A percentile compares a stretch with the other conserved stretches of the same genome.
Conservation (phyloP, 129 eudicot genomes). For the Calendula officinalis region DNA sequence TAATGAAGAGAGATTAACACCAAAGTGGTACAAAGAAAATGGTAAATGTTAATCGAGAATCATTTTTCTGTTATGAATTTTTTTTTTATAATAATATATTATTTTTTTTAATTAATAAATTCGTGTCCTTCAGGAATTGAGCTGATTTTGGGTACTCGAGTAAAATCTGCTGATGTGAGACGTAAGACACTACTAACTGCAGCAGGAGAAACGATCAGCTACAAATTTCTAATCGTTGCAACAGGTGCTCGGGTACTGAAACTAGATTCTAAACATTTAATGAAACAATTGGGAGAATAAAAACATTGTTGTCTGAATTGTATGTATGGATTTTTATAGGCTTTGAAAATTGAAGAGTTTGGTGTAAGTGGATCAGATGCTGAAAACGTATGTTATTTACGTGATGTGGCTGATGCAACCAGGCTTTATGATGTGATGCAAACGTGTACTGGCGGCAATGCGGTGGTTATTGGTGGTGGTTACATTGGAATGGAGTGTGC, state of each 20-base stretch:
- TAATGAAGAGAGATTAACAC: constrained; percentile 80
- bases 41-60: constrained; percentile 37
- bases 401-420: constrained; percentile 90
- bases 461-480: constrained; percentile 97
- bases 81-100: not conserved
- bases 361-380: constrained; percentile 92
- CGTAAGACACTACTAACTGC: constrained; percentile 65
- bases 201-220: constrained; percentile 54
- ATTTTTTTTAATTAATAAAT: not conserved
- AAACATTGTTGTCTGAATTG: constrained; percentile 14
- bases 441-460: constrained; percentile 72
- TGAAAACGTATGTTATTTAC: constrained; percentile 84
- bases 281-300: not conserved
- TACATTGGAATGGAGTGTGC: constrained; percentile 99
- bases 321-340: constrained; percentile 43
- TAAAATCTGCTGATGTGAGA: constrained; percentile 67
- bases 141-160: constrained; percentile 61
- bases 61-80: not conserved
- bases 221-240: constrained; percentile 39
- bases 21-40: constrained; percentile 95
- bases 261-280: constrained; percentile 9
- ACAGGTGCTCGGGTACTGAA: constrained; percentile 46
- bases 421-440: constrained; percentile 71
- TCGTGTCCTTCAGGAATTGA: constrained; percentile 49
- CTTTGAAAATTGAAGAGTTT: constrained; percentile 96